phyloP scores from a whole-genome alignment of 345 rosid species.

The Aurinia saxatilis region DNA sequence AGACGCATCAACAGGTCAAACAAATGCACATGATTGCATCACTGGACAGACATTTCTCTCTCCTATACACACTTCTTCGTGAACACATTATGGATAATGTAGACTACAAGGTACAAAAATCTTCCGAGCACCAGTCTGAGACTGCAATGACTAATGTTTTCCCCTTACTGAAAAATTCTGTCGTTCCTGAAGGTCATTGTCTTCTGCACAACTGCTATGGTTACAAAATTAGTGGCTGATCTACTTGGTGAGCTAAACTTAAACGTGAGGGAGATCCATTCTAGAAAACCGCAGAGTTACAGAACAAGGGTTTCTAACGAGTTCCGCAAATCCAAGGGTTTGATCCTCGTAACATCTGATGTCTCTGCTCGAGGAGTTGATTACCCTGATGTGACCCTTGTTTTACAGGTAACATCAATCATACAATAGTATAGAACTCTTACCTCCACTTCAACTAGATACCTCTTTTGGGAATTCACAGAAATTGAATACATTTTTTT shows the following conservation, averaged over 20 bases:
- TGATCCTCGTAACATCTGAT: constrained; percentile 93
- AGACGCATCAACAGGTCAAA: constrained; percentile 82
- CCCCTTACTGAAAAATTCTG: neutral
- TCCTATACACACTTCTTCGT: constrained; percentile 59
- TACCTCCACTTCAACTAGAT: neutral
- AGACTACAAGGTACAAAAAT: constrained; percentile 65
- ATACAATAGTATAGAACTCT: neutral
- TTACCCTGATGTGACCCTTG: constrained; percentile 96
- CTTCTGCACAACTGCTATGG: constrained; percentile 97
- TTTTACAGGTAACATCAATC: constrained; percentile 59
- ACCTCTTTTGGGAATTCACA: neutral
- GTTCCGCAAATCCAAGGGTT: constrained; percentile 91
- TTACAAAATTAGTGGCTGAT: constrained; percentile 72
- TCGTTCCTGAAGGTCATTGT: constrained; percentile 59
- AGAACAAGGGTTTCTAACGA: constrained; percentile 86
- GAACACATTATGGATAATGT: constrained; percentile 68
- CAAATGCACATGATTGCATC: constrained; percentile 77
- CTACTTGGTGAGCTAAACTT: constrained; percentile 63
- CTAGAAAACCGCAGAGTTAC: constrained; percentile 90
- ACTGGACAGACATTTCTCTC: constrained; percentile 63
- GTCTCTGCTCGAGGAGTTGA: constrained; percentile 99
- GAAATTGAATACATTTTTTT: neutral
- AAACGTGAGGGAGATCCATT: constrained; percentile 92
- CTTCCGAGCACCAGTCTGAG: neutral
- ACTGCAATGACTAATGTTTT: neutral